Base-by-base conservation (phyloP, 208 protist genomes). In the Acanthamoeba healyi region DNA sequence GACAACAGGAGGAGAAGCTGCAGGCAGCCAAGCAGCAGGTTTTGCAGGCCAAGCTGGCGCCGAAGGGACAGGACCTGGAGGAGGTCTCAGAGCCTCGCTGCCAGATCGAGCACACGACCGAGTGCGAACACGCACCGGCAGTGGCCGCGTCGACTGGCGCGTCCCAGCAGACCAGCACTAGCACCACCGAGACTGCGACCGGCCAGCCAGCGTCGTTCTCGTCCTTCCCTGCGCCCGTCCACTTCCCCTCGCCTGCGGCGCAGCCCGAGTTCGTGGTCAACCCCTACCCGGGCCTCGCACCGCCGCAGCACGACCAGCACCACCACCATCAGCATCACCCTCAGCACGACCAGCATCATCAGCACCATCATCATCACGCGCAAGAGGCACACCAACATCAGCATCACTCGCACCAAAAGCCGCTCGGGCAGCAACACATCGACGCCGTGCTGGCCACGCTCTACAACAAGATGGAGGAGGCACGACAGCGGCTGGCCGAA, bases 381-480 rank as follows among this genome's bases (percentile, higher is more conserved):
- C 36, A 49, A 6, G 14, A 70, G 9, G 14, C 61, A 29, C 61
- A 70, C 29, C 26, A 36, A 29, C 26, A 70, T 70, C 61, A 70
- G 9, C 61, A 7, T 70, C 61, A 34, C n/a, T 7, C 61, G 15
- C 70, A 81, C 36, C 61, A 67, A 7, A 24, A 67, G 61, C 29
- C 36, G 61, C 54, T 26, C 10, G 61, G n/a, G 29, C 61, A 67
- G 10, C n/a, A 12, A 19, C 29, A 67, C 6, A 29, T 81, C 40
- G 70, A 81, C 0, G 70, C 70, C 6, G 40, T 38, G 70, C 15
- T 81, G 70, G 70, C 70, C 17, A 81, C 70, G 36, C 70, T 81
- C 70, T 81, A 81, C 70, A 22, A 44, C 38, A 81, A 81, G 70
- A 81, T 81, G 29, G 70, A 81, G 70, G 70, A 81, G 70, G 38